Evolutionary conservation across 2,329 filamentous ascomycete genomes (phyloP).

Genomic region (Acrocalymma vagum): DNA sequence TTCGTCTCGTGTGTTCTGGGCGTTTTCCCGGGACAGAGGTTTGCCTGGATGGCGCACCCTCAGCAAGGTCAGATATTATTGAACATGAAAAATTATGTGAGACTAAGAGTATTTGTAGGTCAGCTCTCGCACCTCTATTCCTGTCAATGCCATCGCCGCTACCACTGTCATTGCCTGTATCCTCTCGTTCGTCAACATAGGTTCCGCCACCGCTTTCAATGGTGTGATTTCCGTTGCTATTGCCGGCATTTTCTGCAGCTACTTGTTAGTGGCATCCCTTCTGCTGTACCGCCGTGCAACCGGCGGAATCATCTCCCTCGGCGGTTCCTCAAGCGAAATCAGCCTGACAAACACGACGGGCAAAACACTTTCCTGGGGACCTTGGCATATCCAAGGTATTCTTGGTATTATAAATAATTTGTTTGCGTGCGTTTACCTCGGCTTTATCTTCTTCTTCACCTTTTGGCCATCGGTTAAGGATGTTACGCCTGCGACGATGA

Average conservation of each 20-base stretch:
- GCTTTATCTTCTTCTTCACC: constrained; percentile 38
- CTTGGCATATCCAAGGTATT: constrained; percentile 26
- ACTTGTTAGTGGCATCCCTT: constrained; percentile 28
- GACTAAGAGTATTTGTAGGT: constrained; percentile 24
- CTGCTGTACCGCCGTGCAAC: constrained; percentile 37
- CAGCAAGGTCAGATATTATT: constrained; percentile 18
- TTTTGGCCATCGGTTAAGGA: constrained; percentile 31
- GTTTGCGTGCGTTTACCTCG: constrained; percentile 30
- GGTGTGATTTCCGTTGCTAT: constrained; percentile 37
- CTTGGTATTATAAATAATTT: constrained; percentile 31
- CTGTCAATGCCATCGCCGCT: constrained; percentile 40
- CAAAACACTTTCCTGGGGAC: constrained; percentile 28
- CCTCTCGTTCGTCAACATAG: constrained; percentile 60
- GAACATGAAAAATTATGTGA: constrained; percentile 9
- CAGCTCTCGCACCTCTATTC: constrained; percentile 32
- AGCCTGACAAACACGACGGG: neutral
- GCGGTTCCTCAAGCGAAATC: constrained; percentile 7
- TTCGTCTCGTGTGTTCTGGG: constrained; percentile 48
- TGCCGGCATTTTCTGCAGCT: constrained; percentile 35
- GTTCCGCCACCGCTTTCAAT: constrained; percentile 38
- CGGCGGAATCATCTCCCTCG: constrained; percentile 18
- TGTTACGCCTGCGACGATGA: constrained; percentile 31
- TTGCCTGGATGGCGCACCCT: constrained; percentile 45
- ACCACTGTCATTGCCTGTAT: constrained; percentile 49
- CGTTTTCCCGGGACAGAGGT: constrained; percentile 51